Evolutionary conservation across 139 green algal species (phyloP), one percentile per base, ranked within the genome.

Genomic region (Pleodorina starrii): DNA sequence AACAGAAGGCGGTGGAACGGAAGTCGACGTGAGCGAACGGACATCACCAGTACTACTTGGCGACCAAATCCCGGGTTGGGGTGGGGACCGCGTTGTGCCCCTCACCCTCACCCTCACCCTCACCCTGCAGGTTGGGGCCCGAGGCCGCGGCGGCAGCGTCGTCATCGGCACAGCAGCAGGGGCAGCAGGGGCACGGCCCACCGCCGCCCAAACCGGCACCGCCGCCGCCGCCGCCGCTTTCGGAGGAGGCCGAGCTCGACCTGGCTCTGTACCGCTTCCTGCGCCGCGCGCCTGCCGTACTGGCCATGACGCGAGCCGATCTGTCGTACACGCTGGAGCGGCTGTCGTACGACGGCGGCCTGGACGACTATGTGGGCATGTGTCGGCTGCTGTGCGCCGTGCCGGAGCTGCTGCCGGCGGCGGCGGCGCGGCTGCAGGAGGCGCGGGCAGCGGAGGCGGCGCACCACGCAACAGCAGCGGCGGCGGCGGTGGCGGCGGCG

Each of bases 221-320:
- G 57, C 57, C 57, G 42, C 14, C 63, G n/a, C 6, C 63, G 42
- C n/a, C 38, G 44, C 25, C n/a, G 76, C 76, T 84, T 10, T 48
- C 76, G n/a, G 80, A 86, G n/a, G 80, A 76, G 40, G 59, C 27
- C 3, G 80, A 86, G 59, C 40, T 86, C 9, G 54, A 86, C 59
- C 36, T 25, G 10, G 80, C 80, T 40, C 80, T 86, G 40, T 76
- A 76, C 59, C 59, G 25, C 42, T 86, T 75, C 57, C 40, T 86
- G 80, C 27, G 42, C 5, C 40, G 42, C 10, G 80, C 59, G 11
- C 80, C 80, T 19, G 80, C 27, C 57, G 80, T 60, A n/a, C 80
- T 86, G 27, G 59, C 23, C 29, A 51, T 86, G 29, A 38, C 38
- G 1, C 57, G 29, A 4, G 19, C 1, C 9, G n/a, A 69, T 1